These are phyloP conservation scores for Thinopyrum elongatum DNA, from an alignment of 176 grass and related monocot genomes.

Conservation along the genomic window DNA sequence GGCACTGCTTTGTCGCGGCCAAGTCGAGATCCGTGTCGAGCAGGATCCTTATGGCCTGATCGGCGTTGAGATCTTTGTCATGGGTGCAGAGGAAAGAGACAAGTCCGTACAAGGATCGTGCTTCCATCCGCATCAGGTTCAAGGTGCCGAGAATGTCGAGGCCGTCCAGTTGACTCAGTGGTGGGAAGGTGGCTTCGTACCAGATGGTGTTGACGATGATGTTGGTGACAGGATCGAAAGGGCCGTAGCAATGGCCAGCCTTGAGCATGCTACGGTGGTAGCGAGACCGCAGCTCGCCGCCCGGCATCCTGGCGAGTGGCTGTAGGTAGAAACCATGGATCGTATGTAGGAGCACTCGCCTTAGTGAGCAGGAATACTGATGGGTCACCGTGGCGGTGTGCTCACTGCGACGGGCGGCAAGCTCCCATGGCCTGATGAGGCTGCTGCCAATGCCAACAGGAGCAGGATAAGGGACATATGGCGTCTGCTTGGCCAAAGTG, in stretches of 20 bases:
- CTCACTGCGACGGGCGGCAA: not conserved
- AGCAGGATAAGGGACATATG: not conserved
- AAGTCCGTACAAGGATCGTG: not conserved
- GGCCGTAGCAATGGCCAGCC: constrained; percentile 1
- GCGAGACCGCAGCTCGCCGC: not conserved
- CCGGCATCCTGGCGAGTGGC: not conserved
- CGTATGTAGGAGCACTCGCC: not conserved
- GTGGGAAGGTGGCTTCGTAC: not conserved
- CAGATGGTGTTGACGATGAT: not conserved
- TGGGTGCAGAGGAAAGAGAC: not conserved
- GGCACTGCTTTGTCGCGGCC: not conserved
- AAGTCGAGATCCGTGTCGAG: not conserved
- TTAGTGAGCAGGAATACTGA: not conserved
- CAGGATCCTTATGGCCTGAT: not conserved
- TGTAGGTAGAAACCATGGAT: constrained; percentile 1
- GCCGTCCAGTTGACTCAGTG: not conserved
- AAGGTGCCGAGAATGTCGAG: not conserved
- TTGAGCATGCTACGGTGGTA: not conserved
- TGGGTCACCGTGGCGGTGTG: not conserved
- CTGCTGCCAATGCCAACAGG: not conserved
- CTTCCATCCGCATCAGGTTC: not conserved
- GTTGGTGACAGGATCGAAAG: not conserved
- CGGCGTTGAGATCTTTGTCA: not conserved
- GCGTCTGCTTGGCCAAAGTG: not conserved
- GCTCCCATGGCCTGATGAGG: not conserved